These are phyloP conservation scores for Hymenoscyphus linearis DNA, from an alignment of 2,329 filamentous ascomycete species.

Conservation along the genomic window DNA sequence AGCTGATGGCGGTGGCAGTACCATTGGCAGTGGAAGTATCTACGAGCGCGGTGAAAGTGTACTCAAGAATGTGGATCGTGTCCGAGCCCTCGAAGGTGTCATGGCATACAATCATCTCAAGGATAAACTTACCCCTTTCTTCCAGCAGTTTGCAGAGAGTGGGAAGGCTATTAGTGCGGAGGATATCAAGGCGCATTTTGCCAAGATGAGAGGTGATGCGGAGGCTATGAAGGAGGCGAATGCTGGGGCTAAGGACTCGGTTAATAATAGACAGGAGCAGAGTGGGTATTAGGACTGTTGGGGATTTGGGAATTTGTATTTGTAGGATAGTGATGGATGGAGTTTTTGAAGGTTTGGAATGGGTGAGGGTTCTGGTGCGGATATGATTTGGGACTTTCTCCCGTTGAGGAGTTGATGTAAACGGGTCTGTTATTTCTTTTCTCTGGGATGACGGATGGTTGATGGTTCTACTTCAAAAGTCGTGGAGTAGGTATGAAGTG, in stretches of 20 bases:
- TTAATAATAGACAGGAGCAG: constrained; percentile 39
- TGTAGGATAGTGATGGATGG: constrained; percentile 9
- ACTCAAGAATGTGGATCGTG: constrained; percentile 84
- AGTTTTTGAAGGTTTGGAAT: background rate
- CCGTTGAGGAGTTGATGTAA: background rate
- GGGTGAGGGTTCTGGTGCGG: background rate
- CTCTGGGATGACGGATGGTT: background rate
- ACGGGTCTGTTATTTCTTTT: background rate
- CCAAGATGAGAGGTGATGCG: constrained; percentile 84
- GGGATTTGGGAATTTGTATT: background rate
- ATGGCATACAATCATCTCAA: constrained; percentile 98
- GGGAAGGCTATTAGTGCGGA: constrained; percentile 85
- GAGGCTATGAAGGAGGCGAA: constrained; percentile 36
- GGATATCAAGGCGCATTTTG: constrained; percentile 95
- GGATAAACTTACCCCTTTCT: constrained; percentile 91
- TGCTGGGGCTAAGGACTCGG: constrained; percentile 27
- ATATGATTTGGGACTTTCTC: background rate
- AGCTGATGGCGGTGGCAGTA: constrained; percentile 48
- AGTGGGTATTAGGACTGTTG: constrained; percentile 35
- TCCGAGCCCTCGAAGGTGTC: constrained; percentile 88
- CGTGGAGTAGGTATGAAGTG: background rate
- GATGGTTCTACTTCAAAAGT: background rate
- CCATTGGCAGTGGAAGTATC: constrained; percentile 71
- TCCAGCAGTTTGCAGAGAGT: constrained; percentile 89
- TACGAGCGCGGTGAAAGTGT: constrained; percentile 91